These are phyloP conservation scores for Chimonanthus salicifolius DNA, from an alignment of 164 flowering plant genomes.

Conservation along the genomic window DNA sequence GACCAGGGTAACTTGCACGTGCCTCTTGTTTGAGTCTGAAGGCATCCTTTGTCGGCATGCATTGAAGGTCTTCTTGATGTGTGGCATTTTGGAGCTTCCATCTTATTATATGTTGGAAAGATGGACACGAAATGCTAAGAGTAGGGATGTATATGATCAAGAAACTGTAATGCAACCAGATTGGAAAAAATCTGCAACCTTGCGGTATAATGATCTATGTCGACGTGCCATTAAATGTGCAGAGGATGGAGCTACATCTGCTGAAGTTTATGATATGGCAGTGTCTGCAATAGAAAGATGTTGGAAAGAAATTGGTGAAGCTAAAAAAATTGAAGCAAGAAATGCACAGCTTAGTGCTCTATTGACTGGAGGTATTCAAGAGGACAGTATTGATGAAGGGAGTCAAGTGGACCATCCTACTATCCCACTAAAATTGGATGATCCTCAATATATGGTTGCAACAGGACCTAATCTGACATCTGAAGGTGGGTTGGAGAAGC, in stretches of 20 bases:
- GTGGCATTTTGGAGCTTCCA: slow-evolving; percentile 1
- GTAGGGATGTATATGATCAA: slow-evolving; percentile 4
- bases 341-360: slow-evolving; percentile 6
- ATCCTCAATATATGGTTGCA: background rate
- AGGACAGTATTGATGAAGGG: slow-evolving; percentile 1
- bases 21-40: slow-evolving; percentile 5
- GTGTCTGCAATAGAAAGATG: background rate
- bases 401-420: background rate
- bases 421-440: slow-evolving; percentile 1
- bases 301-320: slow-evolving; percentile 5
- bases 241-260: slow-evolving; percentile 9
- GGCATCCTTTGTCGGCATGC: slow-evolving; percentile 10
- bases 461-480: background rate
- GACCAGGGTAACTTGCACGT: slow-evolving; percentile 1
- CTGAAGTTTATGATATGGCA: slow-evolving; percentile 6
- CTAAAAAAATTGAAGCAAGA: slow-evolving; percentile 9
- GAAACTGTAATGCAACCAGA: background rate
- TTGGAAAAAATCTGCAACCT: slow-evolving; percentile 3
- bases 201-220: slow-evolving; percentile 9
- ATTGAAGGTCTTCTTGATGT: slow-evolving; percentile 10
- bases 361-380: slow-evolving; percentile 3
- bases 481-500: background rate
- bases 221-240: slow-evolving; percentile 9
- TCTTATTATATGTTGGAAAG: slow-evolving; percentile 7
- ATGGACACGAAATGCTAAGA: slow-evolving; percentile 8